Percentiles rank a stretch among this genome's conserved stretches.
phyloP scores from a whole-genome alignment of 1,284 basidiomycete genomes.

The Cystobasidium pallidum region DNA sequence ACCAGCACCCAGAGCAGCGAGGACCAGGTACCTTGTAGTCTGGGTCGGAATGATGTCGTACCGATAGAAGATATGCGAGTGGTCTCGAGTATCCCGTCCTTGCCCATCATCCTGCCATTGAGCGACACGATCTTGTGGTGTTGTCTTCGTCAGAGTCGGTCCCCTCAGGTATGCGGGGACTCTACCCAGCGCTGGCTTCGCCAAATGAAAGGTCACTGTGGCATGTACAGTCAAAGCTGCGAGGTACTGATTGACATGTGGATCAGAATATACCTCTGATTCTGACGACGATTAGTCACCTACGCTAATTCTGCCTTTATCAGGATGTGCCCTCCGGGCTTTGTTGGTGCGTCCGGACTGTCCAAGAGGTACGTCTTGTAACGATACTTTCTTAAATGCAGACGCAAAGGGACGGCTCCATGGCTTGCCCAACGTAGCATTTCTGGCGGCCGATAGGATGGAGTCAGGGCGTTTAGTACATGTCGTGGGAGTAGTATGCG shows the following conservation, averaged over 20 bases:
- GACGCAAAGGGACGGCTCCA: neutral
- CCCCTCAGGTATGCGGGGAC: neutral
- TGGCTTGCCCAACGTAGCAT: neutral
- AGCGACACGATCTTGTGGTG: neutral
- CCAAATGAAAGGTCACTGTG: neutral
- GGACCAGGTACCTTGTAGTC: constrained; percentile 82
- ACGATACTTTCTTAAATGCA: neutral
- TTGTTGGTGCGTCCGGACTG: neutral
- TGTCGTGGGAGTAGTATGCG: too few species aligned
- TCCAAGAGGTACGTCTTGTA: neutral
- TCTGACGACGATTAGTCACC: neutral
- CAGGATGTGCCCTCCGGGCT: neutral
- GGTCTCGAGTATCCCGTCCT: neutral
- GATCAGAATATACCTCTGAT: too few species aligned
- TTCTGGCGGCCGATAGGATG: neutral
- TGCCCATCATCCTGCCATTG: neutral
- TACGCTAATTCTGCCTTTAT: neutral
- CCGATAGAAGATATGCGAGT: constrained; percentile 5
- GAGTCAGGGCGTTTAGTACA: too few species aligned
- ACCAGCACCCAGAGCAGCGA: constrained; percentile 95
- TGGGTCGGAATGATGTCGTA: constrained; percentile 83
- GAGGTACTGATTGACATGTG: neutral
- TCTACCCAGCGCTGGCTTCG: neutral
- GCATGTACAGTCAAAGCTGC: constrained; percentile 8
- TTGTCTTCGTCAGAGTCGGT: neutral